Conservation (phyloP, 23 red algal genomes). For the Cyanidioschyzon merolae region DNA sequence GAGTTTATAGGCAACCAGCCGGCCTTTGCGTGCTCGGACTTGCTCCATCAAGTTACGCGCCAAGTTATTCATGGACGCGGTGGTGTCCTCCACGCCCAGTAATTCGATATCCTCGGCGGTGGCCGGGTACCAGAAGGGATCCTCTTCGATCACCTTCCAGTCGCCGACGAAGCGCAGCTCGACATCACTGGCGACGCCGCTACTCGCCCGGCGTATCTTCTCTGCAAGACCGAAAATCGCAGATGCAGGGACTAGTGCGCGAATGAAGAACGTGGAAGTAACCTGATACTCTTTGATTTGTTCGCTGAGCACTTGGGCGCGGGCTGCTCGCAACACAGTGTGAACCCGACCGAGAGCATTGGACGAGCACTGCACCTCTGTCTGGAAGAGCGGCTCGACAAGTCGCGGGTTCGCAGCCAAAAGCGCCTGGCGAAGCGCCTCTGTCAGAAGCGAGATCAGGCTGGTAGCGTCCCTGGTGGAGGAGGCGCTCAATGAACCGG, state of each 20-base stretch:
- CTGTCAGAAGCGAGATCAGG: conserved; percentile 45
- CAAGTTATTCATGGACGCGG: conserved; percentile 68
- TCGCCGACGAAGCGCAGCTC: conserved; percentile 69
- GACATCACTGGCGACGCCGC: conserved; percentile 53
- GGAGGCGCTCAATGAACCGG: neutral
- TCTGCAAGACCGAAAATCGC: conserved; percentile 87
- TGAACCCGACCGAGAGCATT: conserved; percentile 68
- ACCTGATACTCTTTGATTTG: conserved; percentile 58
- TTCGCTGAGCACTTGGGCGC: conserved; percentile 61
- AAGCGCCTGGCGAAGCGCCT: conserved; percentile 46
- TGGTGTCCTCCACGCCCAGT: conserved; percentile 61
- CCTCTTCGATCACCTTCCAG: conserved; percentile 64
- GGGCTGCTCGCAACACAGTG: conserved; percentile 49
- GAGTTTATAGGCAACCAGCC: conserved; percentile 69
- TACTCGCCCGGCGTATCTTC: conserved; percentile 47
- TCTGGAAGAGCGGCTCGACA: conserved; percentile 58
- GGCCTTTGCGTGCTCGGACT: conserved; percentile 65
- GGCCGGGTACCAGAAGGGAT: conserved; percentile 85
- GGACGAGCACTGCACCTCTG: conserved; percentile 56
- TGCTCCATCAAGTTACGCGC: conserved; percentile 63
- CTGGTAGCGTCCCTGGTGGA: conserved; percentile 11
- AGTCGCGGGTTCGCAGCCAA: conserved; percentile 51
- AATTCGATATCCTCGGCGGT: conserved; percentile 86
- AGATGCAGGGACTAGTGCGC: conserved; percentile 60
- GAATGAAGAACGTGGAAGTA: conserved; percentile 57